Base-by-base conservation (phyloP, 805 yeast species). In the Saccharomycopsis sp. region DNA sequence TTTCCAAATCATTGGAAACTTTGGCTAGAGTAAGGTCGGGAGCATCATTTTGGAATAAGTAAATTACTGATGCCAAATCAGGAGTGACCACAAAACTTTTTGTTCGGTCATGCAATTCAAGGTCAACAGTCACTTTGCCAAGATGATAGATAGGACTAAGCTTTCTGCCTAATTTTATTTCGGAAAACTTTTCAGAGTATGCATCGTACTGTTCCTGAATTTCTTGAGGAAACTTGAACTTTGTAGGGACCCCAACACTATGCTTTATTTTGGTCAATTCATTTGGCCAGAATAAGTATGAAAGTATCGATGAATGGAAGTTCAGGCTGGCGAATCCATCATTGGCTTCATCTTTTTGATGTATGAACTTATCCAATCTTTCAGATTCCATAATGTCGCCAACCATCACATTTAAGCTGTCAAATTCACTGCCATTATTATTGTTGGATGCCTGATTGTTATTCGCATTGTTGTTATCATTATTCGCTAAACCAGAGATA, bases 331-430 rank as follows among this genome's bases (percentile, higher is more conserved):
- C 48, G 35, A 53, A 39, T 20, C 48, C 32, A 16, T 25, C n/a
- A 10, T 25, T 25, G 35, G 53, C 39, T 20, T 48, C 32, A 16
- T 25, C n/a, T 25, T 25, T 25, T 9, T n/a, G 9, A 25, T n/a
- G 27, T 10, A 25, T 26, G n/a, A 12, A 7, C 9, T 16, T 22
- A 39, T 64, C 68, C 13, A 73, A 59, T 4, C 52, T 43, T 40
- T 66, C 62, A 50, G 94, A 80, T 20, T 72, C 73, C 15, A 62
- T 54, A 7, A 87, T 67, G 56, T 86, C 95, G 30, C 70, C 61
- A 13, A 87, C 65, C 97, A 92, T 92, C 6, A 89, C 85, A 52
- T 84, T 94, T 38, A 87, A 64, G 18, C 75, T 73, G 38, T 70
- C 72, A 50, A 88, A 70, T 41, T 77, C 81, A 7, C 71, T 62